These are phyloP conservation scores for Alternaria sp. DNA, from an alignment of 2,329 filamentous ascomycete genomes.

Conservation along the genomic window DNA sequence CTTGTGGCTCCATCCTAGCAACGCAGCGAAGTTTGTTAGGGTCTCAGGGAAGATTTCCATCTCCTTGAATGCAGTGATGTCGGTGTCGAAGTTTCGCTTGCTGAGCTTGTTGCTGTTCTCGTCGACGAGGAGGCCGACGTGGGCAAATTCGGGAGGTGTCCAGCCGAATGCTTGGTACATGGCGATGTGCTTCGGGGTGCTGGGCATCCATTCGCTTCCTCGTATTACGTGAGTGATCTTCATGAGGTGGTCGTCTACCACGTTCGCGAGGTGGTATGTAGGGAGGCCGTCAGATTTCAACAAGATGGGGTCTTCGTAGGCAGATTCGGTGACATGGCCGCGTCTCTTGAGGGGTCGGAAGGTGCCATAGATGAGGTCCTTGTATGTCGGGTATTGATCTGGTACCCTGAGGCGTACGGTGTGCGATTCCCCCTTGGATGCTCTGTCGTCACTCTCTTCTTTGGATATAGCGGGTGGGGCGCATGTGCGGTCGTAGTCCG, in stretches of 20 bases:
- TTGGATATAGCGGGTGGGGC: conserved; percentile 63
- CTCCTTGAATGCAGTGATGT: conserved; percentile 66
- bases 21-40: conserved; percentile 81
- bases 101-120: conserved; percentile 66
- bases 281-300: conserved; percentile 92
- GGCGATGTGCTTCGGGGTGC: conserved; percentile 80
- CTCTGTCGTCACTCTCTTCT: conserved; percentile 75
- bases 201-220: conserved; percentile 95
- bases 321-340: conserved; percentile 54
- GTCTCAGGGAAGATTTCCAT: conserved; percentile 70
- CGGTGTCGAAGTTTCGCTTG: conserved; percentile 79
- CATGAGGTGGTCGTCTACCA: conserved; percentile 96
- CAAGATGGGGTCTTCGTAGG: conserved; percentile 84
- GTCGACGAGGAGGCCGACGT: conserved; percentile 60
- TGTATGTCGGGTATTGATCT: conserved; percentile 69
- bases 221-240: conserved; percentile 94
- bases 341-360: conserved; percentile 45
- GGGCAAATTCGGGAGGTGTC: conserved; percentile 58
- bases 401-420: conserved; percentile 79
- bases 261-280: conserved; percentile 97
- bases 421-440: conserved; percentile 73
- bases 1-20: conserved; percentile 83
- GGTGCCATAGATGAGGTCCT: conserved; percentile 81
- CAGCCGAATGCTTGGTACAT: conserved; percentile 61
- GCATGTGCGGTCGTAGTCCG: conserved; percentile 78